Conservation (phyloP, 2,329 filamentous ascomycete genomes). For the Pezicula neosporulosa region DNA sequence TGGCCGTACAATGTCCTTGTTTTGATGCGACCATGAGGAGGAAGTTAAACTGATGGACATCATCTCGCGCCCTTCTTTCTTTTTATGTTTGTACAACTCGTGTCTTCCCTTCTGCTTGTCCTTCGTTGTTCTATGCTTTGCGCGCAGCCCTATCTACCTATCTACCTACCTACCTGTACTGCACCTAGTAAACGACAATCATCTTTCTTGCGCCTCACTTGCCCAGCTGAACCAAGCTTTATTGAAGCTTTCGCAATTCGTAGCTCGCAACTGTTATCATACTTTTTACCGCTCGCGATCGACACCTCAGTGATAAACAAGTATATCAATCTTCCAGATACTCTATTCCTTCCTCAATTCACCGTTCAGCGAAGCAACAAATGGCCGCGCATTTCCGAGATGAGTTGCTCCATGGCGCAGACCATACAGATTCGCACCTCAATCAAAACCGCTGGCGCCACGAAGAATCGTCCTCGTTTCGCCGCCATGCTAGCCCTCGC, state of each 20-base stretch:
- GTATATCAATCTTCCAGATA: background rate
- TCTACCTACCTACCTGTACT: background rate
- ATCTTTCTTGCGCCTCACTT: background rate
- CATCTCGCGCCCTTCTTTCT: too few relatives aligned
- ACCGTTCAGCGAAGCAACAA: background rate
- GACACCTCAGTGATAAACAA: too few relatives aligned
- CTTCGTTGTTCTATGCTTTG: background rate
- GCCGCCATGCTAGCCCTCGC: constrained; percentile 39
- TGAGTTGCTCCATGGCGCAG: constrained; percentile 19
- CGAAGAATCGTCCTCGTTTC: constrained; percentile 57
- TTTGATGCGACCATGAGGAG: background rate
- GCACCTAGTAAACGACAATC: background rate
- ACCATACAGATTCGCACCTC: constrained; percentile 46
- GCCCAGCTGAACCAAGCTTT: background rate
- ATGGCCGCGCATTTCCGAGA: constrained; percentile 24
- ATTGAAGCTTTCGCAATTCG: background rate
- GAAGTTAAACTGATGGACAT: too few relatives aligned
- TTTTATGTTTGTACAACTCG: too few relatives aligned
- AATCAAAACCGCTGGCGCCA: constrained; percentile 60
- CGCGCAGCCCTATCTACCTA: background rate
- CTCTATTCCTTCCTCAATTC: background rate
- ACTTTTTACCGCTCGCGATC: too few relatives aligned
- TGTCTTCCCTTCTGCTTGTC: background rate
- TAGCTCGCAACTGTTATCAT: background rate
- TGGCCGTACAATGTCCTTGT: background rate